Base-by-base conservation (phyloP, 1,284 basidiomycete species). In the Pseudozyma pruni region DNA sequence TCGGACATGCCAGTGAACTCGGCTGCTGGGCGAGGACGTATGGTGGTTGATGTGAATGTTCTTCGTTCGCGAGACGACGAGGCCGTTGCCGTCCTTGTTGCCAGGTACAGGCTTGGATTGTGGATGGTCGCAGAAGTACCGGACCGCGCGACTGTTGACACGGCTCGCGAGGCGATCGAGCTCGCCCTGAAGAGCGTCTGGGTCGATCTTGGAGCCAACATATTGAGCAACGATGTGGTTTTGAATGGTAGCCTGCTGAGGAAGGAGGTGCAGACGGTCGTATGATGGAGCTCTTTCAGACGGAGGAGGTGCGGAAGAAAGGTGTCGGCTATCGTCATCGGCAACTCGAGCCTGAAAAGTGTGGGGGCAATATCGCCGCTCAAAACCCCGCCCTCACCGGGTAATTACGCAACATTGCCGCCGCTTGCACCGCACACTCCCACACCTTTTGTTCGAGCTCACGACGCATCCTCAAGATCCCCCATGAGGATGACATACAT, bases 1-100 rank as follows among this genome's bases (percentile, higher is more conserved):
- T 74, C 67, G 9, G 70, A 66, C 57, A 70, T 70, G 13, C 66
- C 67, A 0, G 55, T 56, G 48, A 63, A 70, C 13, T 59, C 48
- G 4, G 52, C 53, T 11, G 52, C 49, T n/a, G 39, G 38, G 13
- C 34, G 31, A 3, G 0, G 9, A 2, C 5, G 11, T 16, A 23
- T 4, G 39, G 22, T 34, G 8, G 55, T 27, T 14, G 55, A 39
- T 2, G 51, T 23, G n/a, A 66, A 59, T 2, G 16, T 29, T 23
- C 38, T 19, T 3, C n/a, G 22, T 5, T 9, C 13, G 14, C 2
- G n/a, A n/a, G n/a, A n/a, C n/a, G n/a, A n/a, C n/a, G n/a, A n/a
- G n/a, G n/a, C n/a, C n/a, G n/a, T n/a, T n/a, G n/a, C n/a, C n/a
- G n/a, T n/a, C n/a, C n/a, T n/a, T n/a, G n/a, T n/a, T n/a, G n/a